Base-by-base conservation (phyloP, 2,329 filamentous ascomycete species). In the Penicillium brevicompactum region DNA sequence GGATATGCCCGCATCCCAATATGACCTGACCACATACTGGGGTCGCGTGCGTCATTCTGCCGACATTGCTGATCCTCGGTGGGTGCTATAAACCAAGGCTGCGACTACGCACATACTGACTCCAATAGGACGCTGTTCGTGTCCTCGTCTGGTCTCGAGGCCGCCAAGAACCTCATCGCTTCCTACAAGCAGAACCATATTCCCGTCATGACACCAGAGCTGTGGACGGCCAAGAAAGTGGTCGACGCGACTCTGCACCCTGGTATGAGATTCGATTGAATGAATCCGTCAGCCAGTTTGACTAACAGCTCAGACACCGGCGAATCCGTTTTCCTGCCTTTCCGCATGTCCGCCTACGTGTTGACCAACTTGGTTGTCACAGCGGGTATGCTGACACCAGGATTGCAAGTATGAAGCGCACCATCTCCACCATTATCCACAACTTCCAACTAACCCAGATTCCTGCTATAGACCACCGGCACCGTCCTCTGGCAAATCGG, bases 181-280 rank as follows among this genome's bases (percentile, higher is more conserved):
- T 82, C 87, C 40, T 99, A 97, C 80, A 97, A 97, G 82, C 86
- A 87, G 68, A 92, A 92, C 63, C 85, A 90, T 75, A 80, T 90
- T 57, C 65, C 82, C 65, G 78, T 85, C 51, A 96, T 97, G 91
- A 96, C 88, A 16, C 88, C 91, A 1, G 90, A 96, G 67, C 78
- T 99, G 66, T 99, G 94, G 94, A 81, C 84, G 60, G 94, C 94
- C 43, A 99, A 99, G 84, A 97, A 97, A 82, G 87, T 96, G 63
- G 90, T 97, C 53, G 94, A 99, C 76, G 93, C 94, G 58, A 99
- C 94, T 13, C 78, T 99, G 62, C 94, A 99, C 74, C 94, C 94
- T 63, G 92, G 92, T 95, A 85, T 63, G 82, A 58, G 34, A 14
- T 37, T 40, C 7, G 11, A 10, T n/a, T 7, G 18, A 38, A 45